Conservation (phyloP, 257 asterid species). For the Jasminum sambac region DNA sequence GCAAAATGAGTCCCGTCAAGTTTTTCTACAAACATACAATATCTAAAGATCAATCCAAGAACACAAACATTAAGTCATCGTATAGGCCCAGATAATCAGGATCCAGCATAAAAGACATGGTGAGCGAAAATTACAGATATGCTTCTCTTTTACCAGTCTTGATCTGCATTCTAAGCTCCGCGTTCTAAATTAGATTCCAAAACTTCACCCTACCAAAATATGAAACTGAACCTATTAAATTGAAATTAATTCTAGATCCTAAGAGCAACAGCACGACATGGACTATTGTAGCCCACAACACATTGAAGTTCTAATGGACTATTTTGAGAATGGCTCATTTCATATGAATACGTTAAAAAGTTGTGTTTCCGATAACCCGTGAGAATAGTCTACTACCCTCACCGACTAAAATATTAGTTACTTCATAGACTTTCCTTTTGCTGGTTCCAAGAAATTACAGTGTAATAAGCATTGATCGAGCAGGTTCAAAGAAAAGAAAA, state of each 20-base stretch:
- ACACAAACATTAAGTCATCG: not conserved
- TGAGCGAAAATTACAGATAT: constrained; percentile 5
- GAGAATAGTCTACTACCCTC: not conserved
- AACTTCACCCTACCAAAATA: constrained; percentile 1
- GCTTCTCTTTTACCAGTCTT: not conserved
- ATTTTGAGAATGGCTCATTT: not conserved
- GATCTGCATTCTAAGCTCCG: not conserved
- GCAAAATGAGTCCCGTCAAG: constrained; percentile 62
- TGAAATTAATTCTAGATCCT: not conserved
- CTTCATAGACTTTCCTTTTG: not conserved
- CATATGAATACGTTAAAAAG: not conserved
- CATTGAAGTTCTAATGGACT: not conserved
- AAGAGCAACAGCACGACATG: not conserved
- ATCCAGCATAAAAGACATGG: not conserved
- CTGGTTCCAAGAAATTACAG: too few relatives aligned
- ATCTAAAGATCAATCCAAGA: constrained; percentile 18
- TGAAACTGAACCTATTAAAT: not conserved
- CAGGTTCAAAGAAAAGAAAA: too few relatives aligned
- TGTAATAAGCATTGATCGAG: too few relatives aligned
- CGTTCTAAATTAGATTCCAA: not conserved
- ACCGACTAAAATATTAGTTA: not conserved
- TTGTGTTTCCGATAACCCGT: too few relatives aligned
- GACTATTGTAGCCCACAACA: not conserved
- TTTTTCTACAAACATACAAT: constrained; percentile 36
- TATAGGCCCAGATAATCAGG: not conserved